Base-by-base conservation (phyloP, 2,329 filamentous ascomycete species). In the Trichophyton simii region DNA sequence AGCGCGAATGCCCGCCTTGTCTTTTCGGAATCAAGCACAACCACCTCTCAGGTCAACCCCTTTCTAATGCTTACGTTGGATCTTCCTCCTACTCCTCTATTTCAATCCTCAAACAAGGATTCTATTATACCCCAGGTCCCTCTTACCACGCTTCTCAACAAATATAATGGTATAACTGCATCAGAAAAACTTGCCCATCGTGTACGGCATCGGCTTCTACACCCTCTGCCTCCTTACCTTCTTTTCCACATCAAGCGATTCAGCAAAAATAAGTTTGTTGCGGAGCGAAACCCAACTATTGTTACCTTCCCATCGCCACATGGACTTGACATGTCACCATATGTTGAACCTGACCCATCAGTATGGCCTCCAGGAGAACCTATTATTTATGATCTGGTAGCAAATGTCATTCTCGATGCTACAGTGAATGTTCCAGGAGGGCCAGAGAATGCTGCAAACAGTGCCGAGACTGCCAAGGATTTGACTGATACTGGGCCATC, bases 231-330 rank as follows among this genome's bases (percentile, higher is more conserved):
- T 0, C 92, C 91, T 0, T 97, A 87, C 71, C 83, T 99, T 18
- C 79, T 94, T 60, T 90, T 99, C 77, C 92, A 99, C 77, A 87
- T 97, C 78, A 97, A 97, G 78, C 90, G 94, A 67, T 99, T 99
- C 80, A 89, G 87, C 67, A 86, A 88, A 66, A 99, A 99, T 79
- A 96, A 96, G 73, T 99, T 99, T 71, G 89, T 99, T 20, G 84
- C 87, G 1, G 92, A 97, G 76, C 88, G 94, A 58, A 99, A 99
- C 73, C 94, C 92, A 0, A 99, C 94, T 8, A 99, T 99, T 69
- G 94, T 99, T 65, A 97, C 92, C 0, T 99, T 97, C 74, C 89
- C 92, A 65, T 87, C 89, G 5, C 83, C 89, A 3, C 82, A 87
- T 70, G 84, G 87, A 48, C 83, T 99, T 7, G 91, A 99, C 72